Evolutionary conservation across 257 asterid species (phyloP).

Genomic region (Lantana camara): DNA sequence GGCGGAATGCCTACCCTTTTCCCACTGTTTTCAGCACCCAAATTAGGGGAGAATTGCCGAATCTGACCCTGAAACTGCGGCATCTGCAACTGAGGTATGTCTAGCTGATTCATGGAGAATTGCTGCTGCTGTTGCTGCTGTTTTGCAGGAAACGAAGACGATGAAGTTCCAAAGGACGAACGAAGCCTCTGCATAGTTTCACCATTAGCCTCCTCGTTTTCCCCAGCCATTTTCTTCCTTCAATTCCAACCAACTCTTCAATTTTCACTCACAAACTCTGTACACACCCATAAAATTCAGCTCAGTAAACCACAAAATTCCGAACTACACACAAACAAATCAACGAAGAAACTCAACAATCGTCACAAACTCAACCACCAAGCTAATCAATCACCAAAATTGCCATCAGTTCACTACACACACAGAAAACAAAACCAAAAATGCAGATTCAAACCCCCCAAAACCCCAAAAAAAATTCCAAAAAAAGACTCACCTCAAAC

Average conservation of each 20-base stretch:
- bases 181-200: constrained; percentile 46
- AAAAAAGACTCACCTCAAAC: background rate
- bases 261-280: background rate
- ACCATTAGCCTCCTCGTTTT: constrained; percentile 38
- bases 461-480: background rate
- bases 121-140: constrained; percentile 35
- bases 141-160: constrained; percentile 44
- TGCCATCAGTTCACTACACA: background rate
- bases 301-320: constrained; percentile 5
- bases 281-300: background rate
- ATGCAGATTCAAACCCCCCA: background rate
- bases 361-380: background rate
- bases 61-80: constrained; percentile 44
- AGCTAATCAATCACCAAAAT: background rate
- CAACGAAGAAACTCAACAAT: background rate
- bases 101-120: constrained; percentile 41
- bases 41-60: constrained; percentile 50
- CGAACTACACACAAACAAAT: background rate
- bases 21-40: constrained; percentile 39
- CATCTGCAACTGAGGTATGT: constrained; percentile 44
- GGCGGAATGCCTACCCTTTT: constrained; percentile 65
- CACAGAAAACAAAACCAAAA: background rate
- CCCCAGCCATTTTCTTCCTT: constrained; percentile 43
- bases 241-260: constrained; percentile 11
- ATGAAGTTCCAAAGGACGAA: constrained; percentile 52